These are phyloP conservation scores for Venturiaceae sp. DNA, from an alignment of 2,329 filamentous ascomycete genomes.

Conservation along the genomic window DNA sequence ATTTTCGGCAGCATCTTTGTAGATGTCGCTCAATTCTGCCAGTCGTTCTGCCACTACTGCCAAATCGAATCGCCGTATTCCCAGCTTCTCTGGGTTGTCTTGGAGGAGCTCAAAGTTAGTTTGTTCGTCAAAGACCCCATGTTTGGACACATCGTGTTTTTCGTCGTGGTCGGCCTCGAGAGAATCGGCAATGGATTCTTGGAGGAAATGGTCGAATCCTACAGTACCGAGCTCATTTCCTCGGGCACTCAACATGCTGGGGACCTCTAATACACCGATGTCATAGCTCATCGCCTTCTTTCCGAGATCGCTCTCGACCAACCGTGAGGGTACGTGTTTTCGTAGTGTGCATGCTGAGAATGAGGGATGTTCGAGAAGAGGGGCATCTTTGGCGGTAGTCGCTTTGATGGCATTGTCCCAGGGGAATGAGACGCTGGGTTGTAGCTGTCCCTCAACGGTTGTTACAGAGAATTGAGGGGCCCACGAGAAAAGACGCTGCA, in stretches of 20 bases:
- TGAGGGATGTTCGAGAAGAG: constrained; percentile 21
- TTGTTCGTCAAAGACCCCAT: too few relatives aligned
- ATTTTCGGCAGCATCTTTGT: constrained; percentile 41
- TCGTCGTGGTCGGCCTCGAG: constrained; percentile 43
- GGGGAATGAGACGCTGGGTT: constrained; percentile 56
- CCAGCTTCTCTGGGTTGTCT: constrained; percentile 24
- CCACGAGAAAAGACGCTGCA: constrained; percentile 65
- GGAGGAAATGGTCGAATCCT: constrained; percentile 59
- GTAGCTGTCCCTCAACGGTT: constrained; percentile 49
- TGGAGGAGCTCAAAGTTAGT: constrained; percentile 34
- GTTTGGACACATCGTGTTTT: constrained; percentile 35
- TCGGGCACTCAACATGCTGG: constrained; percentile 64
- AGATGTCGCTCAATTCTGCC: constrained; percentile 38
- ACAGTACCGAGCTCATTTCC: constrained; percentile 62
- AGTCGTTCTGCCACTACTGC: constrained; percentile 24
- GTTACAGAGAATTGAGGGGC: constrained; percentile 62
- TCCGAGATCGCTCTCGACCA: constrained; percentile 9
- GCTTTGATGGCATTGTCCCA: constrained; percentile 55
- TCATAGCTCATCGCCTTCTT: constrained; percentile 19
- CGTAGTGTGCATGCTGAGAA: constrained; percentile 24
- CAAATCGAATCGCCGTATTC: constrained; percentile 24
- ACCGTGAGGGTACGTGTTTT: constrained; percentile 14
- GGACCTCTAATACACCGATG: constrained; percentile 39
- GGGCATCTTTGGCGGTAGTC: constrained; percentile 50
- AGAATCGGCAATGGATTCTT: constrained; percentile 54